Evolutionary conservation across 352 stramenopile species (phyloP).

Genomic region (Phytophthora pini): DNA sequence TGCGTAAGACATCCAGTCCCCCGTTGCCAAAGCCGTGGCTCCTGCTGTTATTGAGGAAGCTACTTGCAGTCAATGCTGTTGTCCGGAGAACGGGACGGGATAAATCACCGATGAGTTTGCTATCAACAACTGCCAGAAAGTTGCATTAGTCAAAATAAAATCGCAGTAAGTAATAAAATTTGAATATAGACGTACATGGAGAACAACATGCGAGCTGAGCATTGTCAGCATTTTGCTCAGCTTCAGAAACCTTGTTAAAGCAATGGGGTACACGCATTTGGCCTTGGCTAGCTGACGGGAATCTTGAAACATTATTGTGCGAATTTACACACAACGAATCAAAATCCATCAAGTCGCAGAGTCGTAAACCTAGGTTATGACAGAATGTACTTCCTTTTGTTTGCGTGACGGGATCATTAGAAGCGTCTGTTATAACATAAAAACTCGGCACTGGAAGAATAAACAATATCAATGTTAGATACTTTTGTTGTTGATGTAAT

Average conservation of each 20-base stretch:
- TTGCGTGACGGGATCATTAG: constrained; percentile 1
- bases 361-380: constrained; percentile 28
- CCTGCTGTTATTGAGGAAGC: constrained; percentile 41
- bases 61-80: constrained; percentile 23
- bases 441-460: constrained; percentile 26
- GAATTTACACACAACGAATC: constrained; percentile 35
- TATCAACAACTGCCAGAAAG: constrained; percentile 13
- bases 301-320: constrained; percentile 12
- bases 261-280: constrained; percentile 8
- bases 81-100: constrained; percentile 11
- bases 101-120: constrained; percentile 29
- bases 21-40: constrained; percentile 52
- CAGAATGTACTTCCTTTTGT: constrained; percentile 31
- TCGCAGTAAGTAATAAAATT: neutral
- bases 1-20: constrained; percentile 43
- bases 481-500: neutral
- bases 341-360: constrained; percentile 56
- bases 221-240: constrained; percentile 33
- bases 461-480: neutral
- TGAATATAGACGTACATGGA: constrained; percentile 20
- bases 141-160: neutral
- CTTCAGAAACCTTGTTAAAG: constrained; percentile 9
- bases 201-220: constrained; percentile 52
- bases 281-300: constrained; percentile 28
- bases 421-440: constrained; percentile 1